A percentile compares a stretch with the other conserved stretches of the same genome.
Evolutionary conservation across 148 eudicot genomes (phyloP).

Genomic region (Nepenthes gracilis): DNA sequence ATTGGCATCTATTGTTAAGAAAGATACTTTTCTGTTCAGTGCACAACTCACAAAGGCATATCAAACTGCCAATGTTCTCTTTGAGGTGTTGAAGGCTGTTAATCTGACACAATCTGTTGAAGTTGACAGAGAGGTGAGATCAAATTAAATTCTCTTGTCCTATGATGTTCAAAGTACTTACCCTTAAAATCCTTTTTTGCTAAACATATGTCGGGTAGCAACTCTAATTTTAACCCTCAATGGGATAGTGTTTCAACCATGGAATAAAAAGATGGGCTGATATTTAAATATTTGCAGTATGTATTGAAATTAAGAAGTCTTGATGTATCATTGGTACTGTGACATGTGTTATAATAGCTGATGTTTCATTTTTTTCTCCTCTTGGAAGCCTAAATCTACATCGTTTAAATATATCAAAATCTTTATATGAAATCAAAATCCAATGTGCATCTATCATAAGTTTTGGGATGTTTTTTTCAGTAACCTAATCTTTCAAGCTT

Average conservation of each 20-base stretch:
- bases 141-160: constrained; percentile 6
- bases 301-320: too few relatives aligned
- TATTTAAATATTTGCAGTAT: too few relatives aligned
- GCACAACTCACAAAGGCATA: constrained; percentile 98
- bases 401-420: too few relatives aligned
- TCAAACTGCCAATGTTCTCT: constrained; percentile 99
- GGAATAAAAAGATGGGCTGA: too few relatives aligned
- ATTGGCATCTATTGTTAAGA: not conserved
- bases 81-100: constrained; percentile 97
- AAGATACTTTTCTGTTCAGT: constrained; percentile 30
- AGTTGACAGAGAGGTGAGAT: constrained; percentile 86
- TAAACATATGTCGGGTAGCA: not conserved
- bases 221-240: not conserved
- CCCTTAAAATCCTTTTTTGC: not conserved
- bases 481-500: too few relatives aligned
- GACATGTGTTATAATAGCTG: too few relatives aligned
- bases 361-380: too few relatives aligned
- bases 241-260: not conserved
- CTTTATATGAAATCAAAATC: too few relatives aligned
- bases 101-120: constrained; percentile 85
- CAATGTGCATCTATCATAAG: too few relatives aligned
- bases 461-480: too few relatives aligned
- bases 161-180: not conserved
- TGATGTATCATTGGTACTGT: too few relatives aligned
- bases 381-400: too few relatives aligned